Evolutionary conservation across 768 basidiomycete species (phyloP).

Genomic region (Rhizopogon vulgaris): DNA sequence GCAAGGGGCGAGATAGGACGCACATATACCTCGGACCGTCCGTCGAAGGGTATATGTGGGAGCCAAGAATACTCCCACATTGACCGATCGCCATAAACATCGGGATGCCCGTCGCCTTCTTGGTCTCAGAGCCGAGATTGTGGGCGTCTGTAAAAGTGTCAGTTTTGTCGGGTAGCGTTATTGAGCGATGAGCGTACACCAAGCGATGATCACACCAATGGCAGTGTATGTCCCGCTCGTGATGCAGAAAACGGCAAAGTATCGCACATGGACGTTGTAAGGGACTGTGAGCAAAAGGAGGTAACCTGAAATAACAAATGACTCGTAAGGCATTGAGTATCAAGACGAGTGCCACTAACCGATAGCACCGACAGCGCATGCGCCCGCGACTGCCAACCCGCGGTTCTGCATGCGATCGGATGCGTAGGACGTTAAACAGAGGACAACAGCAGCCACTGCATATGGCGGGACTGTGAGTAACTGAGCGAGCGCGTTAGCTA

Average conservation of each 20-base stretch:
- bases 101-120: constrained; percentile 70
- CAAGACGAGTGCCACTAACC: constrained; percentile 11
- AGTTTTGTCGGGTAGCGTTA: neutral
- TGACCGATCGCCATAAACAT: constrained; percentile 80
- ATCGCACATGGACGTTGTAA: constrained; percentile 54
- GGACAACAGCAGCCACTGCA: constrained; percentile 59
- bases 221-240: constrained; percentile 72
- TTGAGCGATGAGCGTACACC: constrained; percentile 49
- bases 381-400: constrained; percentile 30
- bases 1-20: constrained; percentile 12
- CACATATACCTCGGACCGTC: constrained; percentile 65
- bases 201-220: constrained; percentile 69
- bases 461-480: constrained; percentile 80
- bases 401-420: constrained; percentile 67
- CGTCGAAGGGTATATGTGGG: constrained; percentile 60
- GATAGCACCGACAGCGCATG: constrained; percentile 26
- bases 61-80: constrained; percentile 70
- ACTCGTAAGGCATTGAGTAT: constrained; percentile 38
- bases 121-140: constrained; percentile 73
- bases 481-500: constrained; percentile 63
- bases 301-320: constrained; percentile 45
- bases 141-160: constrained; percentile 43
- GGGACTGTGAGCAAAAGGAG: constrained; percentile 52
- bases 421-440: constrained; percentile 49
- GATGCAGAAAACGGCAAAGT: constrained; percentile 76